Evolutionary conservation across 805 yeast genomes (phyloP).

Genomic region (Cyberlindnera americana): DNA sequence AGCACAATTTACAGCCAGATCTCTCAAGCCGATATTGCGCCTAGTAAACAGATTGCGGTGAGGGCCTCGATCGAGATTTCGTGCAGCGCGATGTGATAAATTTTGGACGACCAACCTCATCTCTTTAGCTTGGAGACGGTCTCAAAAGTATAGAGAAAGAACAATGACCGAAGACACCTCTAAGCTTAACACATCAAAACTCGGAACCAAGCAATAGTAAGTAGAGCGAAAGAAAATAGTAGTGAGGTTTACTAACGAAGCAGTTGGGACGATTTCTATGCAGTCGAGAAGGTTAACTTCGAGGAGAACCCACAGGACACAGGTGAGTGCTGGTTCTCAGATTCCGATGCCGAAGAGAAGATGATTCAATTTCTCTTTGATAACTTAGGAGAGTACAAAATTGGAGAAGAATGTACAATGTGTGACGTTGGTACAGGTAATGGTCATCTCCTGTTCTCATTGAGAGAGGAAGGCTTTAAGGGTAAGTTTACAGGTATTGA

Average conservation of each 20-base stretch:
- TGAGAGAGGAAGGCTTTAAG: slow-evolving; percentile 60
- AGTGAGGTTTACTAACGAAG: background rate
- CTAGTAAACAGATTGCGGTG: no score
- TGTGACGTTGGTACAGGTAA: slow-evolving; percentile 95
- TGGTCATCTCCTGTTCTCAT: slow-evolving; percentile 78
- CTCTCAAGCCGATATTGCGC: no score
- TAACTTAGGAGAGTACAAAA: slow-evolving; percentile 36
- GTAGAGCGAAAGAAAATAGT: no score
- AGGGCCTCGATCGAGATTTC: no score
- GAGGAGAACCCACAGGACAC: slow-evolving; percentile 72
- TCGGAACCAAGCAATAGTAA: slow-evolving; percentile 82
- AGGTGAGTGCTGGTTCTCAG: slow-evolving; percentile 97
- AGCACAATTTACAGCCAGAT: no score
- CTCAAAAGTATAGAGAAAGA: no score
- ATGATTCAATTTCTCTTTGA: slow-evolving; percentile 70
- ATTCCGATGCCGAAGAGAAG: slow-evolving; percentile 85
- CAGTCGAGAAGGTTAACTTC: slow-evolving; percentile 68
- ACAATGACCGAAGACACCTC: slow-evolving; percentile 37
- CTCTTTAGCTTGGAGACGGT: background rate
- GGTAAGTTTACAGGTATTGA: slow-evolving; percentile 74
- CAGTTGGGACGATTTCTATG: slow-evolving; percentile 86
- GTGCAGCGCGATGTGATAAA: no score
- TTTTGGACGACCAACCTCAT: background rate
- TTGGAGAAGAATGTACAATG: slow-evolving; percentile 38
- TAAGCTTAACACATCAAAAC: slow-evolving; percentile 66